Conservation (phyloP, 495 filamentous ascomycete species). For the Darksidea phi region DNA sequence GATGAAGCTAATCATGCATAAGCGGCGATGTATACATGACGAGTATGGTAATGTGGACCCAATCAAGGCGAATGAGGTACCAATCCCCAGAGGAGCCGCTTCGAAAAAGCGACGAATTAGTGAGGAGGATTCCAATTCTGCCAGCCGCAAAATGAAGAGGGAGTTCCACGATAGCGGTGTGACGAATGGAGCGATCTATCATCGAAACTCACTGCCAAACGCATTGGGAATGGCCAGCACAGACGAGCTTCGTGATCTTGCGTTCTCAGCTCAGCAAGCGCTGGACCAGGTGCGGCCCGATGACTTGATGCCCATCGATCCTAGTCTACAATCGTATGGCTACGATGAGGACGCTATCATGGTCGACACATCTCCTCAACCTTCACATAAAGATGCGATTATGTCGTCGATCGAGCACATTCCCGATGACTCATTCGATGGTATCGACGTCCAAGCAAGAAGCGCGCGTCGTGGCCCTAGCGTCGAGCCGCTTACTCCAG, state of each 20-base stretch:
- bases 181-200: conserved; percentile 9
- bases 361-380: background rate
- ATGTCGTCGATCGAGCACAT: conserved; percentile 29
- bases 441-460: background rate
- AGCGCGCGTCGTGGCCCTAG: background rate
- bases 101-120: conserved; percentile 51
- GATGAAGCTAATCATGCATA: conserved; percentile 30
- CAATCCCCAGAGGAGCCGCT: conserved; percentile 56
- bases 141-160: conserved; percentile 26
- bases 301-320: conserved; percentile 8
- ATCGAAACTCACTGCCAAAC: conserved; percentile 1
- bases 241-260: conserved; percentile 55
- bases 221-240: conserved; percentile 50
- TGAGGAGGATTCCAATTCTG: conserved; percentile 40
- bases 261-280: conserved; percentile 46
- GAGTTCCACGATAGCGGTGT: conserved; percentile 4
- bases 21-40: conserved; percentile 70
- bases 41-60: conserved; percentile 64
- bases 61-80: conserved; percentile 58
- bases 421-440: conserved; percentile 5
- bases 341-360: background rate
- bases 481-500: conserved; percentile 26
- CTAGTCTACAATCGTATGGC: conserved; percentile 2
- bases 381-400: conserved; percentile 4
- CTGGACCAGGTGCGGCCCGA: conserved; percentile 51